Evolutionary conservation across 208 protist species (phyloP).

Genomic region (Angomonas desouzai): DNA sequence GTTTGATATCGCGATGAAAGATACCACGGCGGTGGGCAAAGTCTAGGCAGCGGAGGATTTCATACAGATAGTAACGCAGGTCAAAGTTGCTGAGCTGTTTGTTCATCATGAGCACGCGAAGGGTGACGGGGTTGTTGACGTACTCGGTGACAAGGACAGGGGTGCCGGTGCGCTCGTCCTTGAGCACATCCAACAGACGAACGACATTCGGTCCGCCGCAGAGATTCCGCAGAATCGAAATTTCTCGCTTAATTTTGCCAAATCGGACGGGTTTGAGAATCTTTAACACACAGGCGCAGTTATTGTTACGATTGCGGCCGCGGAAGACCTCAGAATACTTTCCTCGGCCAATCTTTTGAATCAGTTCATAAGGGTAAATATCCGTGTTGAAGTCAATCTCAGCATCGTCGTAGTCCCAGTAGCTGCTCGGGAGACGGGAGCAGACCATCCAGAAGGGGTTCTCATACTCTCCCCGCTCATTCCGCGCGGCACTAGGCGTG

Average conservation of each 20-base stretch:
- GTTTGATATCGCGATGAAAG: slow-evolving; percentile 99
- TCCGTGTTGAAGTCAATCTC: slow-evolving; percentile 76
- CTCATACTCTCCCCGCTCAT: slow-evolving; percentile 20
- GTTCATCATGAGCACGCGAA: slow-evolving; percentile 94
- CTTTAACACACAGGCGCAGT: slow-evolving; percentile 97
- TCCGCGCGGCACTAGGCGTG: background rate
- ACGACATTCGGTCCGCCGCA: slow-evolving; percentile 98
- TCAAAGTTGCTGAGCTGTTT: slow-evolving; percentile 94
- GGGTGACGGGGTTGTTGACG: slow-evolving; percentile 96
- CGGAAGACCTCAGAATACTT: slow-evolving; percentile 99
- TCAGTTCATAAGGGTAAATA: slow-evolving; percentile 95
- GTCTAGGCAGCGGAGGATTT: slow-evolving; percentile 94
- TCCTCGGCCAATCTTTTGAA: slow-evolving; percentile 94
- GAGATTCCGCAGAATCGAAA: slow-evolving; percentile 98
- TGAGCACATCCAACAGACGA: slow-evolving; percentile 96
- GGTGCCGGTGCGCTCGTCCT: slow-evolving; percentile 93
- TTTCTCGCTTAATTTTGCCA: slow-evolving; percentile 99
- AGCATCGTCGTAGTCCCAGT: slow-evolving; percentile 93
- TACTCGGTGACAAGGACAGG: slow-evolving; percentile 98
- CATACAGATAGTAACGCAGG: slow-evolving; percentile 98
- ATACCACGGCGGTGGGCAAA: slow-evolving; percentile 98
- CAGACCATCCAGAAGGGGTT: slow-evolving; percentile 83
- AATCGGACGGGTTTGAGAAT: slow-evolving; percentile 98
- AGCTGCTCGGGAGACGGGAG: slow-evolving; percentile 70
- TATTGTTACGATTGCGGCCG: slow-evolving; percentile 87